These are phyloP conservation scores for Ustilago hordei DNA, from an alignment of 1,284 basidiomycete genomes.

Conservation along the genomic window DNA sequence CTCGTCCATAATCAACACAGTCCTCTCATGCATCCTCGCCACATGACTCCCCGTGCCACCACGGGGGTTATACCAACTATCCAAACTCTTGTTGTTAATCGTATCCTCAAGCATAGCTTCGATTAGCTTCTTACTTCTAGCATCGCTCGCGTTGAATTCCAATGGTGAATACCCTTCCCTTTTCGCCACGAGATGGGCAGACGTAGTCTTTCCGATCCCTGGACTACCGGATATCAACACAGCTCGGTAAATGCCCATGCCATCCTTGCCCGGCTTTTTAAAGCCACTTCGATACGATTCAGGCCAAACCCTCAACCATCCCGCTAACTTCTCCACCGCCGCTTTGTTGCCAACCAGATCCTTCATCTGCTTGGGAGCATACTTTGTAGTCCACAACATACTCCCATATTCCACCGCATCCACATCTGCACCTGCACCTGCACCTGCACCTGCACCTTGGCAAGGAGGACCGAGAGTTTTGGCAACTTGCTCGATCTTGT, in stretches of 20 bases:
- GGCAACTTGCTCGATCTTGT: slow-evolving; percentile 71
- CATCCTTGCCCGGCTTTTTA: slow-evolving; percentile 93
- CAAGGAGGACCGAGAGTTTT: slow-evolving; percentile 48
- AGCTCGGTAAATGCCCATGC: slow-evolving; percentile 86
- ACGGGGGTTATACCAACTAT: slow-evolving; percentile 80
- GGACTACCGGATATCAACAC: slow-evolving; percentile 92
- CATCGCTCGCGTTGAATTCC: slow-evolving; percentile 95
- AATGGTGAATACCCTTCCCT: slow-evolving; percentile 89
- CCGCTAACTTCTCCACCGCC: slow-evolving; percentile 82
- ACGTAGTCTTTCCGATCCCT: slow-evolving; percentile 97
- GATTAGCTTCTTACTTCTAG: slow-evolving; percentile 94
- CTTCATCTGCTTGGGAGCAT: slow-evolving; percentile 86
- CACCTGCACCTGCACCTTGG: slow-evolving; percentile 22
- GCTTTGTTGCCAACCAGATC: slow-evolving; percentile 96
- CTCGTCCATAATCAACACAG: slow-evolving; percentile 98
- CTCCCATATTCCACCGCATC: slow-evolving; percentile 70
- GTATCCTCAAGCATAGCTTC: slow-evolving; percentile 75
- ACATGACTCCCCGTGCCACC: background rate
- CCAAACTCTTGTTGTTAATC: slow-evolving; percentile 78
- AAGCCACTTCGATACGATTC: slow-evolving; percentile 71
- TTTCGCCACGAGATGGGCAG: slow-evolving; percentile 90
- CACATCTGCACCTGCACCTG: slow-evolving; percentile 26
- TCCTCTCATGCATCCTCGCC: slow-evolving; percentile 78
- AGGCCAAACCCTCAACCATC: slow-evolving; percentile 87
- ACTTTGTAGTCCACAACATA: slow-evolving; percentile 90